A percentile compares a stretch with the other conserved stretches of the same genome.
phyloP scores from a whole-genome alignment of 2,329 filamentous ascomycete species.

The Diaporthe citriasiana region DNA sequence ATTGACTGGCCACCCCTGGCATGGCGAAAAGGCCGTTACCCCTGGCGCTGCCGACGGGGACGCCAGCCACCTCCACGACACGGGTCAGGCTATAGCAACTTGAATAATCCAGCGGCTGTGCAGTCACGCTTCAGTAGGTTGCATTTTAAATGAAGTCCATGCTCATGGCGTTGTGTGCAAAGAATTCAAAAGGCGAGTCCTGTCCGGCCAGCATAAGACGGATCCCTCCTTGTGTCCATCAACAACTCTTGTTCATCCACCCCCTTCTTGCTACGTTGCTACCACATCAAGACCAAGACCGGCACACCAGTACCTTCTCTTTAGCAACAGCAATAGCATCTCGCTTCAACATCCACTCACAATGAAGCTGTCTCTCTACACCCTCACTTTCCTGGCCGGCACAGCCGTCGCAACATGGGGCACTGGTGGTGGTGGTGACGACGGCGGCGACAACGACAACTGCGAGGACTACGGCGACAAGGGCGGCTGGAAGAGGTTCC shows the following conservation, averaged over 20 bases:
- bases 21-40: neutral
- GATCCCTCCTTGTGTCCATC: neutral
- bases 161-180: constrained; percentile 9
- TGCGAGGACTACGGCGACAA: constrained; percentile 21
- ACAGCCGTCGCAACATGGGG: constrained; percentile 21
- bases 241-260: neutral
- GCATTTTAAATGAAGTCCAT: constrained; percentile 31
- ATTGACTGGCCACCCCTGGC: constrained; percentile 24
- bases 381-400: constrained; percentile 11
- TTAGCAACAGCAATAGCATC: neutral
- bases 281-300: neutral
- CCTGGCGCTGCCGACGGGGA: constrained; percentile 23
- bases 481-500: constrained; percentile 28
- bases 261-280: constrained; percentile 2
- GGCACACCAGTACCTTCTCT: neutral
- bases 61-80: constrained; percentile 33
- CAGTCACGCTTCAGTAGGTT: constrained; percentile 26
- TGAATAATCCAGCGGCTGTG: constrained; percentile 21
- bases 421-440: neutral
- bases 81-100: constrained; percentile 22
- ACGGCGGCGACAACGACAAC: neutral
- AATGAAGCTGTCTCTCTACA: constrained; percentile 23
- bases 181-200: constrained; percentile 5
- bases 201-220: neutral
- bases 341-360: neutral